Evolutionary conservation across 495 filamentous ascomycete species (phyloP).

Genomic region (Penicillium ochrochloron): DNA sequence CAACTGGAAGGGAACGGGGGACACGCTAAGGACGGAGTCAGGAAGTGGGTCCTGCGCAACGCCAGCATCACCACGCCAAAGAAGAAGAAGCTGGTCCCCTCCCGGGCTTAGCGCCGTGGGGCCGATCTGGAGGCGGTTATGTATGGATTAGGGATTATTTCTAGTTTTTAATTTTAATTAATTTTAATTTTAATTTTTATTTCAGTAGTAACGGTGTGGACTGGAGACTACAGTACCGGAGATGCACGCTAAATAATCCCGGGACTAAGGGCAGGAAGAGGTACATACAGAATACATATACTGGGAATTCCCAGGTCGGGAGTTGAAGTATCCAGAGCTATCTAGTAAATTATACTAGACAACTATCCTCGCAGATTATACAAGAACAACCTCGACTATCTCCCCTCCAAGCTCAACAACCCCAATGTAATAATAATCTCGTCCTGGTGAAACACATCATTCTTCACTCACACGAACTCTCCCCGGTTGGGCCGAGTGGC

Average conservation of each 20-base stretch:
- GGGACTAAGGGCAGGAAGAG: background rate
- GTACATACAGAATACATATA: background rate
- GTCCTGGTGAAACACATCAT: slow-evolving; percentile 5
- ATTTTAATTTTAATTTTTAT: background rate
- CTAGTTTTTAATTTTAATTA: slow-evolving; percentile 10
- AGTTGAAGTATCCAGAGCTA: background rate
- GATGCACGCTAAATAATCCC: background rate
- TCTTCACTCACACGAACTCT: slow-evolving; percentile 16
- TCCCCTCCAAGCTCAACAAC: background rate
- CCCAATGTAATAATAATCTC: too few species aligned
- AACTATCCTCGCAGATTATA: background rate
- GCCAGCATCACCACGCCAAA: slow-evolving; percentile 28
- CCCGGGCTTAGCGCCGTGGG: slow-evolving; percentile 45
- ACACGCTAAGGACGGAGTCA: slow-evolving; percentile 1
- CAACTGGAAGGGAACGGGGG: background rate
- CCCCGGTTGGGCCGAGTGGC: slow-evolving; percentile 34
- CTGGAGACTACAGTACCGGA: background rate
- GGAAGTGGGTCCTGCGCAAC: slow-evolving; percentile 12
- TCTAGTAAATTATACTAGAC: background rate
- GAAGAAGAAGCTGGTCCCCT: slow-evolving; percentile 37
- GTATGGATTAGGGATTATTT: background rate
- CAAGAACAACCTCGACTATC: background rate
- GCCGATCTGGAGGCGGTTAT: slow-evolving; percentile 49
- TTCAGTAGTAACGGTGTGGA: slow-evolving; percentile 5
- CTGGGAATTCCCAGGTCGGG: background rate